Evolutionary conservation across 1,139 yeast genomes (phyloP), one percentile per base, ranked within the genome.

Genomic region (Arxiozyma slooffiae): DNA sequence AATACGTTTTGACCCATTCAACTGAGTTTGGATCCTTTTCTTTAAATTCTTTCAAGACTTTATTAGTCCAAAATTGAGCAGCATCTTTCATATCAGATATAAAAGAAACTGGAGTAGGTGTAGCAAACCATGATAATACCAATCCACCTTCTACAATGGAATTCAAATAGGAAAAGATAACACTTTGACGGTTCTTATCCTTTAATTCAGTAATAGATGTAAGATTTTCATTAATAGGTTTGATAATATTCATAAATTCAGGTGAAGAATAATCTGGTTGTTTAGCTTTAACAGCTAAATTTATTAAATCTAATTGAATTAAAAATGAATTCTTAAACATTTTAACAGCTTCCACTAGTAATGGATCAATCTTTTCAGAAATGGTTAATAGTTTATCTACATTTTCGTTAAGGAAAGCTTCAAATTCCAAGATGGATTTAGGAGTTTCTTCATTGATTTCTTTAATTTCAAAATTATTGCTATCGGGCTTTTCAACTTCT

Each of bases 21-120:
- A 77, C 82, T 50, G 86, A 86, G 48, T 70, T 67, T 52, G 78
- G 75, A 58, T 84, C 90, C 51, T 78, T 72, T 14, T 82, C 95
- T 66, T 79, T 87, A 71, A 71, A 81, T 55, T 88, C 96, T 68
- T 89, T 90, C 67, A 89, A 70, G 41, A 90, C 83, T 60, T 96
- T 78, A 70, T 94, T 90, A 34, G 95, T 80, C 88, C 96, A 94
- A 70, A 90, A 94, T 64, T 85, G 92, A 40, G 96, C 88, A 41
- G 95, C 80, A 61, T 94, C 98, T 64, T 84, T 86, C 70, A 82
- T 85, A 58, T 90, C 97, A 2, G 85, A 79, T 54, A 94, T 78
- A 57, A 76, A 79, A 1, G 88, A 79, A 18, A 82, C 80, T 14
- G 82, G 79, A 5, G 90, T 81, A 3, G 76, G 79, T 17, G 80